Evolutionary conservation across 139 green algal genomes (phyloP).

Genomic region (Yamagishiella unicocca): DNA sequence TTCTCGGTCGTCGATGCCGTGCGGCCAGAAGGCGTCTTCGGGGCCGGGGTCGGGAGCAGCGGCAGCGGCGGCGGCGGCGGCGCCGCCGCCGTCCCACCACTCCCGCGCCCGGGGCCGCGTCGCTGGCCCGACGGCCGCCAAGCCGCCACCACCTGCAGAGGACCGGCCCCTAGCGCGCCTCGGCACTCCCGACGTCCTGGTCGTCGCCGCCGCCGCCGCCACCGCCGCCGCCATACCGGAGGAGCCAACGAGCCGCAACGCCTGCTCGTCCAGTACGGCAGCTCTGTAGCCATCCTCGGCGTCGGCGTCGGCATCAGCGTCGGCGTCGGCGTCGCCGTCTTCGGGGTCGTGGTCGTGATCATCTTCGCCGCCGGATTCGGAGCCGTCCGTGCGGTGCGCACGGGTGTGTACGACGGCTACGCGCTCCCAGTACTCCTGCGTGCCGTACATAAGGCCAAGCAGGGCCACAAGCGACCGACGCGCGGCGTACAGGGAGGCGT

Average conservation of each 20-base stretch:
- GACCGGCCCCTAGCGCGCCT: not conserved
- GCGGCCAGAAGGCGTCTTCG: not conserved
- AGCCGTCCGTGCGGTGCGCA: not conserved
- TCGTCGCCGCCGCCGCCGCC: not conserved
- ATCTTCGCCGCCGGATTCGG: not conserved
- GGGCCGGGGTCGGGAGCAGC: too few species aligned
- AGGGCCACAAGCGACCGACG: constrained; percentile 15
- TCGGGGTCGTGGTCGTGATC: not conserved
- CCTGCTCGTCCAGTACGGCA: not conserved
- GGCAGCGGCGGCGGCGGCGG: too few species aligned
- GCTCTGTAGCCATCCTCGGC: not conserved
- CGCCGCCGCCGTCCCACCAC: not conserved
- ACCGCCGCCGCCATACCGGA: not conserved
- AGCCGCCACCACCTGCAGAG: not conserved
- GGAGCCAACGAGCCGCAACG: not conserved
- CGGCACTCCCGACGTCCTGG: not conserved
- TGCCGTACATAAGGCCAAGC: not conserved
- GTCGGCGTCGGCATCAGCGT: not conserved
- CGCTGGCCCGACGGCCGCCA: not conserved
- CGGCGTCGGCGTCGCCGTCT: not conserved
- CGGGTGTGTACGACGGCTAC: not conserved
- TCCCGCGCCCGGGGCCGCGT: not conserved
- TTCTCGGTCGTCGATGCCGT: not conserved
- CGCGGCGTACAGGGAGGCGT: constrained; percentile 20
- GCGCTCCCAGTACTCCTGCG: not conserved